Percentiles rank a stretch among this genome's conserved stretches.
phyloP scores from a whole-genome alignment of 2,329 filamentous ascomycete species.

The Fusarium dlaminii region DNA sequence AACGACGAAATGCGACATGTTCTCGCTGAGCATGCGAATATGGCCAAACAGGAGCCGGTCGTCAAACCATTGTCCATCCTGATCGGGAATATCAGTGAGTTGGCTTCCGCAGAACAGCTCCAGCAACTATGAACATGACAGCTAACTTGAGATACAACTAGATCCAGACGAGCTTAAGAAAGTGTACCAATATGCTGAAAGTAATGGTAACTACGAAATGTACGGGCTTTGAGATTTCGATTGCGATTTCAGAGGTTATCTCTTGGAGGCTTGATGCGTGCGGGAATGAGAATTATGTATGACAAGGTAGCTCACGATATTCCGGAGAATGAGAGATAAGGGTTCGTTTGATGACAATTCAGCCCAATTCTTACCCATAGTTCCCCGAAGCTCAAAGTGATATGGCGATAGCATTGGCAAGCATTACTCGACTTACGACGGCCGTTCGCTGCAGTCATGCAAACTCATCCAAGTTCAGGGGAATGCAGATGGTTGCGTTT shows the following conservation, averaged over 20 bases:
- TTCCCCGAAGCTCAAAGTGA: too few species aligned
- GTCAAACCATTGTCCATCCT: not conserved
- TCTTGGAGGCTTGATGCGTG: fast-evolving
- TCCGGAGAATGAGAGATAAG: too few species aligned
- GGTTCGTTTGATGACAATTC: too few species aligned
- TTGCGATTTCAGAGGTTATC: not conserved
- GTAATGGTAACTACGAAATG: not conserved
- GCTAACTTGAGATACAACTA: not conserved
- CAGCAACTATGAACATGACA: fast-evolving
- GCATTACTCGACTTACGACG: too few species aligned
- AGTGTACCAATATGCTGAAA: not conserved
- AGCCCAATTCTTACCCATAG: too few species aligned
- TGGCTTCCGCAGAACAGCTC: not conserved
- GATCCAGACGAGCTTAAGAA: fast-evolving
- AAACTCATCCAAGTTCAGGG: too few species aligned
- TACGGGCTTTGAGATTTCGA: not conserved
- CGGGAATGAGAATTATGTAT: not conserved
- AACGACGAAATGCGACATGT: not conserved
- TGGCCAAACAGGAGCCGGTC: not conserved
- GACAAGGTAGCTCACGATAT: not conserved
- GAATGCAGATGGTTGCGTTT: too few species aligned
- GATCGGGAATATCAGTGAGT: not conserved
- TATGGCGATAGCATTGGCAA: too few species aligned
- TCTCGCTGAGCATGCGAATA: fast-evolving
- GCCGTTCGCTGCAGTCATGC: too few species aligned